phyloP scores from a whole-genome alignment of 306 rosid species.

The cucumber (Cucumis sativus) region DNA sequence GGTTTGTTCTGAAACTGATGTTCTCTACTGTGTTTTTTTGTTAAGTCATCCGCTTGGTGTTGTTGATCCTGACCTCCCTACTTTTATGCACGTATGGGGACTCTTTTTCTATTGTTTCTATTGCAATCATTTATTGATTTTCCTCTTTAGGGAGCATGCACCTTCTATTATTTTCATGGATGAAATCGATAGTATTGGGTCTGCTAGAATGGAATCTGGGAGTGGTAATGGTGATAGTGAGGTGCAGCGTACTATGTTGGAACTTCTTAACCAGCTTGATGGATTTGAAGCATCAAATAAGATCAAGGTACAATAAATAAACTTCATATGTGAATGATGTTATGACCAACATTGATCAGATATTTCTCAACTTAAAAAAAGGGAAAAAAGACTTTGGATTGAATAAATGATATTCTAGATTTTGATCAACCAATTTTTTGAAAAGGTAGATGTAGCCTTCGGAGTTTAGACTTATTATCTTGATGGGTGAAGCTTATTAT shows the following conservation, averaged over 20 bases:
- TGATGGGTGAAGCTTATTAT: not conserved
- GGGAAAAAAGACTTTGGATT: not conserved
- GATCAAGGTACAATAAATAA: conserved; percentile 54
- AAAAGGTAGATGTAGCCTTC: not conserved
- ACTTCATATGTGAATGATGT: conserved; percentile 1
- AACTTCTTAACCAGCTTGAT: conserved; percentile 97
- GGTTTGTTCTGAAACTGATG: conserved; percentile 34
- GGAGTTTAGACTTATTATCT: not conserved
- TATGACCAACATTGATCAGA: not conserved
- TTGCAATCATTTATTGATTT: conserved; percentile 1
- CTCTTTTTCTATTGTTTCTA: not conserved
- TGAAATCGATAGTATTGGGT: conserved; percentile 97
- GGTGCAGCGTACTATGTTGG: conserved; percentile 98
- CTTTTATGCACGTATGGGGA: not conserved
- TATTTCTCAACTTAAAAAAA: not conserved
- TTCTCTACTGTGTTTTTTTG: conserved; percentile 2
- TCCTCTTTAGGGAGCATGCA: conserved; percentile 78
- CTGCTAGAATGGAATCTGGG: conserved; percentile 99
- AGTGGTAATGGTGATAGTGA: conserved; percentile 99
- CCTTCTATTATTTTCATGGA: conserved; percentile 99
- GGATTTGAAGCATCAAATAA: conserved; percentile 99
- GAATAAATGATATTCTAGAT: not conserved
- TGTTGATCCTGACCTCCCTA: not conserved
- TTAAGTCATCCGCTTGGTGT: not conserved
- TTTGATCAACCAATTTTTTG: not conserved